Evolutionary conservation across 1,284 basidiomycete genomes (phyloP).

Genomic region (Ceratobasidium papillatum): DNA sequence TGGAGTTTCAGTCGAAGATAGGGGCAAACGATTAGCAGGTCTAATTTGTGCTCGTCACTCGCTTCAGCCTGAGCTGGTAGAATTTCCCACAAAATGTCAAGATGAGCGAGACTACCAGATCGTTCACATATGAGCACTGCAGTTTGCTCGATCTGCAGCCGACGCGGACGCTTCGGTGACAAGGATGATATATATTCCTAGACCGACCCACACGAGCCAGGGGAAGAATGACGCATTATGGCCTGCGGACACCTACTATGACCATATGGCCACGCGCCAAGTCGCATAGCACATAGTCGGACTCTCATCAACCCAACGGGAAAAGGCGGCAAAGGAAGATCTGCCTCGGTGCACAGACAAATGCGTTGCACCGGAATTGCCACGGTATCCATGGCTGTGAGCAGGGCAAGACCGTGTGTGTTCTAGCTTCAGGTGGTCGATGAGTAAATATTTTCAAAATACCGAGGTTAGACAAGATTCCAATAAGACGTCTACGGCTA

Average conservation of each 20-base stretch:
- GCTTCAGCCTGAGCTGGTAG: neutral
- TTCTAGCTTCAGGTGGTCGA: conserved; percentile 16
- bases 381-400: conserved; percentile 33
- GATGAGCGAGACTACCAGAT: conserved; percentile 1
- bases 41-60: conserved; percentile 2
- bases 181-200: conserved; percentile 24
- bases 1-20: conserved; percentile 30
- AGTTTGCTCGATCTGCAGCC: neutral
- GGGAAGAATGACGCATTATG: conserved; percentile 19
- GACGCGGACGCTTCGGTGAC: neutral
- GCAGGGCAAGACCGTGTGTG: neutral
- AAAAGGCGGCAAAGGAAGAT: neutral
- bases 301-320: neutral
- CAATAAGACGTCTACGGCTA: neutral
- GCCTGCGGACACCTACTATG: neutral
- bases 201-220: neutral
- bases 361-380: conserved; percentile 17
- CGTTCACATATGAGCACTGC: neutral
- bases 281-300: neutral
- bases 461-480: neutral
- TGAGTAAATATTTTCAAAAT: conserved; percentile 4
- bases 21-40: neutral
- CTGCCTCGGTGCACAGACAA: neutral
- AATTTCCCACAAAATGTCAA: conserved; percentile 39
- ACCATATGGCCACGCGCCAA: neutral